Base-by-base conservation (phyloP, 805 yeast genomes). In the Saccharomycopsis babjevae region DNA sequence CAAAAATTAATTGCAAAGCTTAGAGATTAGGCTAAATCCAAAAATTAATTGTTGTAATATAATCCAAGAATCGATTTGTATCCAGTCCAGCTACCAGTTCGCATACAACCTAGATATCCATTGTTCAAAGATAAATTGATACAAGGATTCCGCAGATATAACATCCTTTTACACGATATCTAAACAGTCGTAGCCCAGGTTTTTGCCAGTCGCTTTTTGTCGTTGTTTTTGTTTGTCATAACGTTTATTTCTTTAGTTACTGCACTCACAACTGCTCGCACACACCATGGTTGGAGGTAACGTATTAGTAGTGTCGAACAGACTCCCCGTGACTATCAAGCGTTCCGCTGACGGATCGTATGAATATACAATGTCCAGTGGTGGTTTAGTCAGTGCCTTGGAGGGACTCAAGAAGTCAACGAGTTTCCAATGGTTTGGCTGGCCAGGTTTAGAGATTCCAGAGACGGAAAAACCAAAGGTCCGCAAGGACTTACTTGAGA, bases 371-470 rank as follows among this genome's bases (percentile, higher is more conserved):
- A 89, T 94, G 97, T 91, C 97, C 36, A 88, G 97, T 1, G 99
- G 99, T 32, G 99, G 99, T 1, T 80, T 94, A 57, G 99, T 96
- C 28, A 90, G 97, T 0, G 99, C 97, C 0, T 76, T 94, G 50
- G 96, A 92, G 69, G 98, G 98, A 0, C 76, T 94, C 59, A 89
- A 89, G 72, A 88, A 88, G 69, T 75, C 85, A 2, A 83, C 89
- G 10, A 85, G 87, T 57, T 91, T 91, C 74, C 94, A 91, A 71
- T 94, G 99, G 99, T 85, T 89, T 68, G 99, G 99, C 16, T 94
- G 99, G 99, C 97, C 98, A 1, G 96, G 93, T 11, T 74, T 91
- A 69, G 96, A 91, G 67, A 80, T 94, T 4, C 96, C 96, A 1
- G 88, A 79, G 30, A 79, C 78, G 54, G 96, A 91, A 65, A 85